Percentiles rank a stretch among this genome's conserved stretches.
Evolutionary conservation across 2,329 filamentous ascomycete genomes (phyloP).

Genomic region (Epicoccum nigrum): DNA sequence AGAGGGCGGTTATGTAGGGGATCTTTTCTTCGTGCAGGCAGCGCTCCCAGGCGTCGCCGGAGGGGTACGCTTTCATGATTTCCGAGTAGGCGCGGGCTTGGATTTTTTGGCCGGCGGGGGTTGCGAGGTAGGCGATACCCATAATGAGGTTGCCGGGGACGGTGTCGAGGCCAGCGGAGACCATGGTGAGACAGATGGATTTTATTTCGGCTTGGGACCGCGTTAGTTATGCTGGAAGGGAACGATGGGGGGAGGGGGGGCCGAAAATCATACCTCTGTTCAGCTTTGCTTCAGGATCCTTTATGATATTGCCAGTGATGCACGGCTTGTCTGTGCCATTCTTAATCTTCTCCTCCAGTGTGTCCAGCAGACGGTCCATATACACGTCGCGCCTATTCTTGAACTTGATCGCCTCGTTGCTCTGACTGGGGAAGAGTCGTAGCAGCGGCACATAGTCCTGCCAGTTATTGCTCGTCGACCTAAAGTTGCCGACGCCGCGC

Average conservation of each 20-base stretch:
- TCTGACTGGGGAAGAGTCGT: conserved; percentile 67
- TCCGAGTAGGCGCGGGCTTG: conserved; percentile 72
- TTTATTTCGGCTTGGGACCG: conserved; percentile 69
- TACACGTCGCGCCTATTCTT: conserved; percentile 72
- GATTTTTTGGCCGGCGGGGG: conserved; percentile 69
- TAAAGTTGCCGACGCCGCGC: conserved; percentile 74
- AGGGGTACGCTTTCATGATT: conserved; percentile 73
- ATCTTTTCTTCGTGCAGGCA: conserved; percentile 77
- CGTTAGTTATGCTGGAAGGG: conserved; percentile 10
- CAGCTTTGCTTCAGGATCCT: conserved; percentile 71
- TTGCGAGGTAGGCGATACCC: conserved; percentile 78
- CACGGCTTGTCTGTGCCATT: conserved; percentile 71
- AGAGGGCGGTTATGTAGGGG: conserved; percentile 76
- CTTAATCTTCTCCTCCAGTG: conserved; percentile 65
- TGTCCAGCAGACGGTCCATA: conserved; percentile 63
- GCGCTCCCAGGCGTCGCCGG: conserved; percentile 76
- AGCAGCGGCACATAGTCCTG: conserved; percentile 83
- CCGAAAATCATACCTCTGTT: conserved; percentile 60
- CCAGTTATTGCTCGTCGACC: conserved; percentile 82
- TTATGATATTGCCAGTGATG: conserved; percentile 73
- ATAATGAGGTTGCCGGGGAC: conserved; percentile 81
- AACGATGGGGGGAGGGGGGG: background rate
- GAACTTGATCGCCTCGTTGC: conserved; percentile 67
- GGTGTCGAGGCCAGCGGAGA: conserved; percentile 80
- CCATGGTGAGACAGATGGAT: conserved; percentile 82